These are phyloP conservation scores for Diospyros kaki DNA, from an alignment of 148 eudicot genomes.

Conservation along the genomic window DNA sequence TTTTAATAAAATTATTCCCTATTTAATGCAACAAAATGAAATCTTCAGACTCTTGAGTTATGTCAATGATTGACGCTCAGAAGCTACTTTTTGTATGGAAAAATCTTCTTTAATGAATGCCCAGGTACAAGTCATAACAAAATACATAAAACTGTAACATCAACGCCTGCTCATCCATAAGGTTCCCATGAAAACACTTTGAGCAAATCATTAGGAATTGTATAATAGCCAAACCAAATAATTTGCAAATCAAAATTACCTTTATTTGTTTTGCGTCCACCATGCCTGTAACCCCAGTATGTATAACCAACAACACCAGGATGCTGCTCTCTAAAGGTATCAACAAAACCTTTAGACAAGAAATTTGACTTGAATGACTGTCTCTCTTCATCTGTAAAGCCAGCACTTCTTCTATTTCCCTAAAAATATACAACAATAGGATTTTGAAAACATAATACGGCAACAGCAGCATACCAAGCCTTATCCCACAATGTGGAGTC, in stretches of 20 bases:
- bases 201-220: neutral
- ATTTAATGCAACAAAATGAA: neutral
- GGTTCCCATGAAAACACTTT: neutral
- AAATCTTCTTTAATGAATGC: neutral
- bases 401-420: slow-evolving; percentile 97
- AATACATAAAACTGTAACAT: neutral
- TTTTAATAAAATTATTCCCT: neutral
- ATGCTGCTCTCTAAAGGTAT: slow-evolving; percentile 87
- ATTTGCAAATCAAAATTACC: slow-evolving; percentile 32
- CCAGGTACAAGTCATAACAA: neutral
- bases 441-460: neutral
- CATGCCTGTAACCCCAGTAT: slow-evolving; percentile 94
- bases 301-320: slow-evolving; percentile 87
- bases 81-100: neutral
- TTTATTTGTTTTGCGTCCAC: slow-evolving; percentile 81
- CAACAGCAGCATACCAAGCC: neutral
- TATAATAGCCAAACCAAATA: neutral
- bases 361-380: slow-evolving; percentile 72
- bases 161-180: neutral
- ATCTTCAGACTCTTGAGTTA: neutral
- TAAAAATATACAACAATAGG: slow-evolving; percentile 18
- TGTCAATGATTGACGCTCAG: neutral
- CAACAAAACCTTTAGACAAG: slow-evolving; percentile 72
- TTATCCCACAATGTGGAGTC: no score
- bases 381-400: slow-evolving; percentile 93